Percentiles rank a stretch among this genome's conserved stretches.
These are phyloP conservation scores for Entonaema liquescens DNA, from an alignment of 495 filamentous ascomycete genomes.

Conservation along the genomic window DNA sequence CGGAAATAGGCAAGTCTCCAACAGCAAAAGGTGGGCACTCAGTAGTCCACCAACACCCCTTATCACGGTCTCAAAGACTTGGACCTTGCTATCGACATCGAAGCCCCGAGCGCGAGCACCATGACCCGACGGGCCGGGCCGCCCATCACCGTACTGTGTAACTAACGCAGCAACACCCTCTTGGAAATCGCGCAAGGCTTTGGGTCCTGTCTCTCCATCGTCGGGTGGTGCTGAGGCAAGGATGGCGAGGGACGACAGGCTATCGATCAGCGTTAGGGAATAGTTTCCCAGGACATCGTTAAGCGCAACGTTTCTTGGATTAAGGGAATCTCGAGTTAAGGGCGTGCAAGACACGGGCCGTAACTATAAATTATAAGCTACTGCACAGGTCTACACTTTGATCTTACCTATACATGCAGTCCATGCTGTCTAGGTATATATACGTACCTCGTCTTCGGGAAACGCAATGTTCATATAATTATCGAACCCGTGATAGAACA, in stretches of 20 bases:
- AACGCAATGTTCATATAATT: constrained; percentile 95
- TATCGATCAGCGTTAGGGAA: constrained; percentile 93
- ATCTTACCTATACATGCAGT: no score
- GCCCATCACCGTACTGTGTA: constrained; percentile 86
- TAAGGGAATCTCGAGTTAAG: constrained; percentile 79
- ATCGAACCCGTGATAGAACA: constrained; percentile 97
- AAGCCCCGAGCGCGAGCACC: constrained; percentile 84
- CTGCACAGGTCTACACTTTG: background rate
- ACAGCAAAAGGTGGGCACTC: constrained; percentile 90
- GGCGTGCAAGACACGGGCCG: constrained; percentile 86
- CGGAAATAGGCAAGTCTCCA: constrained; percentile 83
- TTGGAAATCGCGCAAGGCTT: constrained; percentile 79
- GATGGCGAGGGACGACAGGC: constrained; percentile 90
- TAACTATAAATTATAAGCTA: constrained; percentile 57
- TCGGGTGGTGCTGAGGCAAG: constrained; percentile 73
- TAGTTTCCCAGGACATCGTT: constrained; percentile 98
- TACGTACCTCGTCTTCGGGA: constrained; percentile 86
- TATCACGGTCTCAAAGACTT: constrained; percentile 98
- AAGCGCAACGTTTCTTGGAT: constrained; percentile 83
- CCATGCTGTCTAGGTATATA: background rate
- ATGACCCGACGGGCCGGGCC: constrained; percentile 69
- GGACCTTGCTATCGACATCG: constrained; percentile 95
- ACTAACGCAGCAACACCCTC: constrained; percentile 80
- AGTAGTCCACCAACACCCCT: constrained; percentile 89
- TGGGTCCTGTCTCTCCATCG: constrained; percentile 59